These are phyloP conservation scores for Salvia splendens DNA, from an alignment of 257 asterid species.

Conservation along the genomic window DNA sequence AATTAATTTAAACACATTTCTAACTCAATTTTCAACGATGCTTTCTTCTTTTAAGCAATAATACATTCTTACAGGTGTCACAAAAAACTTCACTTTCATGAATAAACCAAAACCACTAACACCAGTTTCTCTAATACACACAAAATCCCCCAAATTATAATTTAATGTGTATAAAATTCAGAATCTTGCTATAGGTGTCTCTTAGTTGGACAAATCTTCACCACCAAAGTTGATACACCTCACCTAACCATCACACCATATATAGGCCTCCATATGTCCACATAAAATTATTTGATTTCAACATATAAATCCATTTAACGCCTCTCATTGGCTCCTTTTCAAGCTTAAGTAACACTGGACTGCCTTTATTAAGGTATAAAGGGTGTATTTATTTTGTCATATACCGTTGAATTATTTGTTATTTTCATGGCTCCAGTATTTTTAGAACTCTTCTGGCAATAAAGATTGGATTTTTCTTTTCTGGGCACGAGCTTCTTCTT, in stretches of 20 bases:
- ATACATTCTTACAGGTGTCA: background rate
- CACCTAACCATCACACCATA: conserved; percentile 8
- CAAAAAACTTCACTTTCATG: background rate
- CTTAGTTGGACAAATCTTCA: conserved; percentile 3
- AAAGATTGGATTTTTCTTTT: conserved; percentile 19
- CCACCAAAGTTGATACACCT: conserved; percentile 22
- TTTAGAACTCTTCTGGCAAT: conserved; percentile 10
- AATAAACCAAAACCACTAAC: conserved; percentile 3
- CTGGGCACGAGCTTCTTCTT: conserved; percentile 5
- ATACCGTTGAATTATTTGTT: background rate
- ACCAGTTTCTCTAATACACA: background rate
- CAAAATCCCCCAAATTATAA: background rate
- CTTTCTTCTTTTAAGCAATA: background rate
- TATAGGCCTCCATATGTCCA: conserved; percentile 27
- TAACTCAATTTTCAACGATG: background rate
- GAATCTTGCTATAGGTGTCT: background rate
- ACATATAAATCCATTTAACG: background rate
- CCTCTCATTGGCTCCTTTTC: conserved; percentile 25
- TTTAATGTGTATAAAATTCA: background rate
- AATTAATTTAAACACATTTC: background rate
- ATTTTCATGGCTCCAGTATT: conserved; percentile 1
- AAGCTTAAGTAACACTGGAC: conserved; percentile 15
- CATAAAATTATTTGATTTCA: background rate
- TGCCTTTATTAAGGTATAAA: conserved; percentile 3
- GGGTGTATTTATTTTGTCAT: background rate